These are phyloP conservation scores for Porphyridium purpureum DNA, from an alignment of 23 red algal species.

Conservation along the genomic window DNA sequence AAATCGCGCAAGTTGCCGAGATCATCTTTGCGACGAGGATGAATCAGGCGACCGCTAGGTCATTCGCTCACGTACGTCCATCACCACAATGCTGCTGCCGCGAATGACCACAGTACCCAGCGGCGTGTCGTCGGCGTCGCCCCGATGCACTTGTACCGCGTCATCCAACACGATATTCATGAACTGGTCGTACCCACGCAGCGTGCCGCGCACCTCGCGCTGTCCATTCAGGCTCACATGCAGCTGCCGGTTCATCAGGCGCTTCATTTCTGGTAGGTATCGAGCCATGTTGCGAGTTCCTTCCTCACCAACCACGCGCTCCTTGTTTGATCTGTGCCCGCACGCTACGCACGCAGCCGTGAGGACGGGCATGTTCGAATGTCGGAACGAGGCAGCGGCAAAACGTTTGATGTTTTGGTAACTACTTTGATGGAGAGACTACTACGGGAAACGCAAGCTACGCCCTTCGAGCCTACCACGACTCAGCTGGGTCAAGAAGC, in stretches of 20 bases:
- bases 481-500: too few relatives aligned
- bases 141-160: slow-evolving; percentile 9
- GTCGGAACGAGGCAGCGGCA: too few relatives aligned
- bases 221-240: slow-evolving; percentile 34
- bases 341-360: too few relatives aligned
- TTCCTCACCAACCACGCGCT: not conserved
- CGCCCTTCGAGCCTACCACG: too few relatives aligned
- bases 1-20: too few relatives aligned
- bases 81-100: not conserved
- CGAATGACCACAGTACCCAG: not conserved
- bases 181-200: slow-evolving; percentile 93
- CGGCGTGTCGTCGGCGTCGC: not conserved
- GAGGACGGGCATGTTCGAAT: too few relatives aligned
- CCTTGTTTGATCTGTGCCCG: too few relatives aligned
- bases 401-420: too few relatives aligned
- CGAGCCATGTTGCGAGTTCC: not conserved
- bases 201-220: slow-evolving; percentile 41
- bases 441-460: too few relatives aligned
- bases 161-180: slow-evolving; percentile 74
- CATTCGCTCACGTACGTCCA: not conserved
- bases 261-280: not conserved
- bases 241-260: not conserved
- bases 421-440: too few relatives aligned
- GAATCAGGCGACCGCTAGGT: too few relatives aligned
- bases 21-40: too few relatives aligned